Percentiles rank a stretch among this genome's conserved stretches.
Conservation (phyloP, 2,329 filamentous ascomycete genomes). For the Chrysoporthe austroafricana region DNA sequence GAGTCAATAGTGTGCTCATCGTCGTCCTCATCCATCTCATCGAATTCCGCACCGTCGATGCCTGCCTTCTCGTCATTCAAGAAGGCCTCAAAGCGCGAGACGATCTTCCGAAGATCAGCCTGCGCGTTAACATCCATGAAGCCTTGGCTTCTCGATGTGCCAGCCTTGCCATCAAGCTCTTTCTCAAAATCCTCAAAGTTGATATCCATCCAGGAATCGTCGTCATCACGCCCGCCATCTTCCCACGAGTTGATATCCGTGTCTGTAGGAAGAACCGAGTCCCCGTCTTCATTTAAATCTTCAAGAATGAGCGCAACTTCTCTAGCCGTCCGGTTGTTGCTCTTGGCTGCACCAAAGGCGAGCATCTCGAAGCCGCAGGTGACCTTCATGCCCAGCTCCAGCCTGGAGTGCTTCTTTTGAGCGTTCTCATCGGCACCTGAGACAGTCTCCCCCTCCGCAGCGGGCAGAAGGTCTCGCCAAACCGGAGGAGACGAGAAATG, state of each 20-base stretch:
- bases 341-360: conserved; percentile 66
- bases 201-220: conserved; percentile 91
- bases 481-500: conserved; percentile 69
- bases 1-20: conserved; percentile 45
- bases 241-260: conserved; percentile 75
- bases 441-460: conserved; percentile 28
- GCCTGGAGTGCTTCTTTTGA: conserved; percentile 41
- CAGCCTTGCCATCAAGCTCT: conserved; percentile 64
- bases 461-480: conserved; percentile 48
- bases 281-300: conserved; percentile 74
- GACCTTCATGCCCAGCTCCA: conserved; percentile 85
- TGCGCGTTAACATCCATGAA: conserved; percentile 67
- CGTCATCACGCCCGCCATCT: conserved; percentile 66
- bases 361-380: conserved; percentile 92
- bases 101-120: conserved; percentile 84
- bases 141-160: conserved; percentile 49
- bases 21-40: conserved; percentile 72
- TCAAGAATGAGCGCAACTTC: conserved; percentile 78
- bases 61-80: conserved; percentile 84
- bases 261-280: conserved; percentile 67
- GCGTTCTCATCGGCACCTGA: conserved; percentile 30
- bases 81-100: conserved; percentile 91
- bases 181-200: conserved; percentile 86
- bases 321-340: conserved; percentile 69
- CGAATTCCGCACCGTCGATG: conserved; percentile 74